phyloP scores from a whole-genome alignment of 164 flowering plant genomes.

The Chloranthus sessilifolius region DNA sequence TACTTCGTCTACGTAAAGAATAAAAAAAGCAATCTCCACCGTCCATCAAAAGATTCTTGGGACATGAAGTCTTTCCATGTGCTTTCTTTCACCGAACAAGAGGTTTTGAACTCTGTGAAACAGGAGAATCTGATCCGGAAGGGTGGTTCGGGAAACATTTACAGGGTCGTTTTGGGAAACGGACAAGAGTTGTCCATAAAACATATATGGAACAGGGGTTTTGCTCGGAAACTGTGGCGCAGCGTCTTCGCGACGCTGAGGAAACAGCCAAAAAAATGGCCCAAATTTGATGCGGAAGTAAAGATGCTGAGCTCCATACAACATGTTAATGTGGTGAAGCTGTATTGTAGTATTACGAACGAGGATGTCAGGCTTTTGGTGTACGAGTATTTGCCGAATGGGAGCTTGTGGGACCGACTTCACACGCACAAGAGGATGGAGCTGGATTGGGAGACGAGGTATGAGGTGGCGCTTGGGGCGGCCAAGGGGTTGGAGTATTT shows the following conservation, averaged over 20 bases:
- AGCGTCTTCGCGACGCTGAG: conserved; percentile 30
- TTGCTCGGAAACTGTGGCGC: conserved; percentile 33
- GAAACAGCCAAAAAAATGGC: conserved; percentile 10
- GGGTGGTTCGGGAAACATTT: conserved; percentile 66
- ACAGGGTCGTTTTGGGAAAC: conserved; percentile 35
- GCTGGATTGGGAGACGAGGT: conserved; percentile 50
- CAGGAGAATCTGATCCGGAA: conserved; percentile 46
- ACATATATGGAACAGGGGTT: conserved; percentile 46
- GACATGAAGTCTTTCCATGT: conserved; percentile 59
- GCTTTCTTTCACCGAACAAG: conserved; percentile 44
- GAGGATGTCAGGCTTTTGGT: conserved; percentile 51
- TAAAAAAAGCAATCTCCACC: conserved; percentile 37
- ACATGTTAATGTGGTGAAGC: conserved; percentile 57
- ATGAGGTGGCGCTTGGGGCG: conserved; percentile 47
- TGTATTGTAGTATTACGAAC: conserved; percentile 36
- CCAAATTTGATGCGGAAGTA: conserved; percentile 46
- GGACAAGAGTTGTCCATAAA: conserved; percentile 64
- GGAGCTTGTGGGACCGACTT: conserved; percentile 64
- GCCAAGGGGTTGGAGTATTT: conserved; percentile 73
- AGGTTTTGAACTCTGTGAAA: conserved; percentile 28
- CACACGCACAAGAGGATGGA: conserved; percentile 39
- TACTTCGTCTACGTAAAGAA: conserved; percentile 71
- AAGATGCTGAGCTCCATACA: conserved; percentile 51
- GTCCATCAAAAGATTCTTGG: conserved; percentile 55
- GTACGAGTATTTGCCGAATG: conserved; percentile 72